phyloP scores from a whole-genome alignment of 495 filamentous ascomycete genomes.

The Podospora australis region DNA sequence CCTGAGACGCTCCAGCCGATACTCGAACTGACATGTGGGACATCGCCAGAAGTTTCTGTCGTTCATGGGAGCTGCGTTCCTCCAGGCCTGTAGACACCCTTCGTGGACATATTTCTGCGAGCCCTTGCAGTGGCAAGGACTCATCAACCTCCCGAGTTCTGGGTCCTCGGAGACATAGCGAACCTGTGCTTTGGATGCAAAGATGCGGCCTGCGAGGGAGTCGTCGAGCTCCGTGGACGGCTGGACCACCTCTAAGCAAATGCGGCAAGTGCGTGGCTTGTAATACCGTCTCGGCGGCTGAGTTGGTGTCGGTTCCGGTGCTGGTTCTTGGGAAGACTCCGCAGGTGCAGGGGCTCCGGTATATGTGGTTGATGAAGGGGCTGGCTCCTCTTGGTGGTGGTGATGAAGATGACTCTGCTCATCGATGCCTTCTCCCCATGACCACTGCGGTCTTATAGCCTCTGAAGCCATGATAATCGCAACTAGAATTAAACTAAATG shows the following conservation, averaged over 20 bases:
- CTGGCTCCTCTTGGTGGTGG: no score
- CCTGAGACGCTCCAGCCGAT: constrained; percentile 69
- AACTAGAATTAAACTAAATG: background rate
- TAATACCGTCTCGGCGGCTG: constrained; percentile 44
- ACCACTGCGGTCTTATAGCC: background rate
- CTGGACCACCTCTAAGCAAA: constrained; percentile 79
- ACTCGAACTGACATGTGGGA: constrained; percentile 80
- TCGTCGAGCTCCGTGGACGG: constrained; percentile 66
- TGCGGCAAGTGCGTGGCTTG: constrained; percentile 73
- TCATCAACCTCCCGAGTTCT: constrained; percentile 74
- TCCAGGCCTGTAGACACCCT: constrained; percentile 85
- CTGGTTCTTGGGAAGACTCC: constrained; percentile 1
- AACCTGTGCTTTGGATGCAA: constrained; percentile 56
- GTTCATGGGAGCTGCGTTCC: constrained; percentile 62
- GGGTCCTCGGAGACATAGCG: constrained; percentile 70
- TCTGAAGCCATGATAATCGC: constrained; percentile 6
- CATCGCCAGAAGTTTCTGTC: constrained; percentile 76
- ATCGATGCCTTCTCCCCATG: no score
- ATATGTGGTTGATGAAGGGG: background rate
- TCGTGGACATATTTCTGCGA: constrained; percentile 92
- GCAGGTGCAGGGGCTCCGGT: constrained; percentile 1
- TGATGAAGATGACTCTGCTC: no score
- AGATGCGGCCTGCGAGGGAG: constrained; percentile 54
- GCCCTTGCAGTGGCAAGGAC: constrained; percentile 90
- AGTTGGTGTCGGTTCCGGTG: constrained; percentile 21